Base-by-base conservation (phyloP, 2,329 filamentous ascomycete species). In the Epichloe sibirici region DNA sequence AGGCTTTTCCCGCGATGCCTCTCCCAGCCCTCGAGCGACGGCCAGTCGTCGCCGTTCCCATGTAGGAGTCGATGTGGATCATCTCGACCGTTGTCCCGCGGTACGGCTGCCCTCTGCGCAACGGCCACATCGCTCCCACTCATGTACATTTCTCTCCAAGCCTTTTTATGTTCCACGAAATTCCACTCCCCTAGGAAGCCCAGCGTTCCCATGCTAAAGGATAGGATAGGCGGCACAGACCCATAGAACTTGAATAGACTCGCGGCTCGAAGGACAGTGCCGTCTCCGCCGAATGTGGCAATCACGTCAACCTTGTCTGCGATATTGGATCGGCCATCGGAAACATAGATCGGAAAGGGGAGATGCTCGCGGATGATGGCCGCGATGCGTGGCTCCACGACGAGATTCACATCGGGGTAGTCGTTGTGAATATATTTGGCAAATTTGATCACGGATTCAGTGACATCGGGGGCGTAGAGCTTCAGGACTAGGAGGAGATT, bases 121-220 rank as follows among this genome's bases (percentile, higher is more conserved):
- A 28, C 48, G 2, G 72, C 66, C 8, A 79, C 76, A 45, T 72
- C 70, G 57, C 76, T 79, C 2, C 79, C 79, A 60, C 77, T 81
- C 86, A 95, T 94, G 71, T 94, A 96, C 51, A 93, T 88, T 65
- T 96, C 88, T 48, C 89, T 76, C 72, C 94, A 95, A 0, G 93
- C 93, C 48, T 88, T 79, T 69, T 95, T 95, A 71, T 94, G 88
- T 62, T 97, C 90, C 6, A 77, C 76, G 65, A 97, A 97, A 62
- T 93, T 94, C 90, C 91, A 98, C 69, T 97, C 91, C 15, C 91
- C 90, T 7, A 98, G 72, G 59, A 98, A 98, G 0, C 93, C 93
- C 1, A 98, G 73, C 0, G 91, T 94, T 5, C 93, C 93, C 88
- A 98, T 96, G 65, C 90, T 95, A 65, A 98, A 98, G 1, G 88